phyloP scores from a whole-genome alignment of 176 grass and related monocot species.

The Juncus inflexus region DNA sequence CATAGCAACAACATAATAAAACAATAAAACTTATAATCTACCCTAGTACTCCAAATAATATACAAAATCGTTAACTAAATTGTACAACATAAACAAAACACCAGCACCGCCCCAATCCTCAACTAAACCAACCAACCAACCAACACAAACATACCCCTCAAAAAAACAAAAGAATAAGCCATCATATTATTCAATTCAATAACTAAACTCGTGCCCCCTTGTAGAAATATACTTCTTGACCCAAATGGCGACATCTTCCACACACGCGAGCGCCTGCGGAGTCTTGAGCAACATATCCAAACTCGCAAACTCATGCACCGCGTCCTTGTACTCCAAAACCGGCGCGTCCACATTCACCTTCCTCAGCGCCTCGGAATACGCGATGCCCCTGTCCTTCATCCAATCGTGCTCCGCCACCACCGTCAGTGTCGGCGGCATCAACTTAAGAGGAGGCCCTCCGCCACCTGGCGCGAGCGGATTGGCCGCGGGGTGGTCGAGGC shows the following conservation, averaged over 20 bases:
- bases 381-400: constrained; percentile 71
- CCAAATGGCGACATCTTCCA: constrained; percentile 69
- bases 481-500: constrained; percentile 49
- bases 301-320: constrained; percentile 61
- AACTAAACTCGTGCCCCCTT: constrained; percentile 60
- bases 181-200: constrained; percentile 32
- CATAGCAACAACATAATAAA: no score
- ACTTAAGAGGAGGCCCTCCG: constrained; percentile 42
- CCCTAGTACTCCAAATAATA: neutral
- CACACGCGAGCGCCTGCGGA: constrained; percentile 47
- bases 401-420: constrained; percentile 64
- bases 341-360: constrained; percentile 67
- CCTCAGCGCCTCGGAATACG: constrained; percentile 56
- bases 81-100: constrained; percentile 17
- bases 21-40: neutral
- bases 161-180: constrained; percentile 9
- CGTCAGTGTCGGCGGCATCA: constrained; percentile 68
- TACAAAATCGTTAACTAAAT: constrained; percentile 15
- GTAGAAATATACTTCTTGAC: constrained; percentile 75
- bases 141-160: no score
- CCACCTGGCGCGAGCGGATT: constrained; percentile 47
- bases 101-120: constrained; percentile 7
- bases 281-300: constrained; percentile 51
- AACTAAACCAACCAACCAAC: neutral
- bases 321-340: constrained; percentile 62